Evolutionary conservation across 2,329 filamentous ascomycete species (phyloP).

Genomic region (Atkinsonella hypoxylon): DNA sequence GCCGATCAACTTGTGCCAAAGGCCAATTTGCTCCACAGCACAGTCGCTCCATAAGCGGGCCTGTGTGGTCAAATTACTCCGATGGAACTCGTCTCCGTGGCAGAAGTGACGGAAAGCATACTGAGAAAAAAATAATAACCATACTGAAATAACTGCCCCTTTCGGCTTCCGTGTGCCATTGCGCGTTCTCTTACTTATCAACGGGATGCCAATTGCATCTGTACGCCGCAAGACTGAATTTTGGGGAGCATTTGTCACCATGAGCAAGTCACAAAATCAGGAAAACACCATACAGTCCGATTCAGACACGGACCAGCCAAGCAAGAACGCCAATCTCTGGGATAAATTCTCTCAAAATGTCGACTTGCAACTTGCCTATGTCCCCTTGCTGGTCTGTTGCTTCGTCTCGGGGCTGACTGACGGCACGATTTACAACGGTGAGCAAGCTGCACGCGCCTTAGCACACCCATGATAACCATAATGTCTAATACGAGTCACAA

Average conservation of each 20-base stretch:
- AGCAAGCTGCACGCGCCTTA: background rate
- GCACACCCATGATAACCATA: background rate
- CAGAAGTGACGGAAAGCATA: too few relatives aligned
- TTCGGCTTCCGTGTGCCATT: background rate
- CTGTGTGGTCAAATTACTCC: background rate
- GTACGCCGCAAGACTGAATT: too few relatives aligned
- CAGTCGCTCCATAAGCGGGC: background rate
- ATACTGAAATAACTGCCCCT: background rate
- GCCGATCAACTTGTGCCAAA: too few relatives aligned
- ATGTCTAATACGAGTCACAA: background rate
- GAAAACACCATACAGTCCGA: conserved; percentile 3
- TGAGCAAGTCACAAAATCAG: background rate
- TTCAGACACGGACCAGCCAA: conserved; percentile 8
- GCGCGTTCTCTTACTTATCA: too few relatives aligned
- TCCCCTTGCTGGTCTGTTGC: conserved; percentile 21
- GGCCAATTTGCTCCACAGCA: background rate
- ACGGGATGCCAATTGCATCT: too few relatives aligned
- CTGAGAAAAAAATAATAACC: background rate
- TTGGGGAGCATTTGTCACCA: background rate
- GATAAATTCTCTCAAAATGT: conserved; percentile 8
- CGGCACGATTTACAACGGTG: conserved; percentile 26
- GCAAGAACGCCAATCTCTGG: conserved; percentile 5
- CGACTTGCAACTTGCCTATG: conserved; percentile 15
- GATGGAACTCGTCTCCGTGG: too few relatives aligned
- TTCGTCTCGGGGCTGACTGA: conserved; percentile 28